Evolutionary conservation across 1,284 basidiomycete species (phyloP), one percentile per base, ranked within the genome.

Genomic region (Athelia sp.): DNA sequence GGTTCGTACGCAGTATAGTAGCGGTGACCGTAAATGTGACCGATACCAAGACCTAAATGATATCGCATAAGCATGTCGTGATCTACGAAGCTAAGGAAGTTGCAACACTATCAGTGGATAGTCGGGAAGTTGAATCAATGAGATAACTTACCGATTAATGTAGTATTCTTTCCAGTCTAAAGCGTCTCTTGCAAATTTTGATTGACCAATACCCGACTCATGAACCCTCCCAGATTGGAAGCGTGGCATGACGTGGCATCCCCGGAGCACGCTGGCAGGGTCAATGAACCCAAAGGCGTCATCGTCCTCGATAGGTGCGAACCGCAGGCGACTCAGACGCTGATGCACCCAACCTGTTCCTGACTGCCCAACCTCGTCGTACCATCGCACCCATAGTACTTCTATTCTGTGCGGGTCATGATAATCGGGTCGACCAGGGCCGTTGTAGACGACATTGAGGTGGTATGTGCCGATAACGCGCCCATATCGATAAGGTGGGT

Each of bases 211-310:
- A 63, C 69, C 3, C 52, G 53, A 3, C 47, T 47, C 4, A 71
- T 50, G 14, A 59, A 42, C 1, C 54, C 50, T 0, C 18, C 22
- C 0, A 65, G 70, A 19, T 14, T 42, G 21, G 24, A 31, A 38
- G 19, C 21, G n/a, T 17, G 58, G 61, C 3, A 61, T 58, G 18
- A 61, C 38, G 42, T 66, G 63, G 1, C 42, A 51, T 2, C 47
- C 65, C 4, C 57, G 57, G 1, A 68, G 50, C 24, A 69, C 52
- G 3, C 56, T 3, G 0, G 43, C 38, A 0, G 68, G 67, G 47
- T 67, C 56, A 0, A 70, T 45, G 34, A 70, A 70, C 0, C 64
- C 58, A 45, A 68, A 69, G 2, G 62, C 58, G 19, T 45, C 45
- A 0, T 46, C 46, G 4, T 62, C 49, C 2, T 26, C 36, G 13